Percentiles rank a stretch among this genome's conserved stretches.
These are phyloP conservation scores for Xanthoconium stramineum DNA, from an alignment of 768 basidiomycete genomes.

Conservation along the genomic window DNA sequence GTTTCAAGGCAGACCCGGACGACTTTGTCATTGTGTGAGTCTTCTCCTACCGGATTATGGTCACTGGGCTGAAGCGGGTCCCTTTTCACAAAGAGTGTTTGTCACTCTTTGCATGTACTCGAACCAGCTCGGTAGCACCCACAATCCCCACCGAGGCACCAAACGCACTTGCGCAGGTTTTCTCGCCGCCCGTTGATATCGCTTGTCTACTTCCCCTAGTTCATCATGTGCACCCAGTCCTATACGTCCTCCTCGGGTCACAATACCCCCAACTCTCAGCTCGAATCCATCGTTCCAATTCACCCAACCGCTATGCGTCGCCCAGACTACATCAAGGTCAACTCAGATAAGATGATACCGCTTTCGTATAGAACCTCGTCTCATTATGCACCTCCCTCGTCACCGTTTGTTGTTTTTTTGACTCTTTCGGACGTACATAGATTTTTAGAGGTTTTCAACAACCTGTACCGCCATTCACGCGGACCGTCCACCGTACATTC, in stretches of 20 bases:
- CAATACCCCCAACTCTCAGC: conserved; percentile 67
- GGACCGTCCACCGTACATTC: too few relatives aligned
- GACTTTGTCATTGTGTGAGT: conserved; percentile 18
- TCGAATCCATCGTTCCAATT: conserved; percentile 65
- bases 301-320: conserved; percentile 87
- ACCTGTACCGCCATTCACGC: too few relatives aligned
- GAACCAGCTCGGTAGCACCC: conserved; percentile 86
- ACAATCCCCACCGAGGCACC: conserved; percentile 84
- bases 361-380: too few relatives aligned
- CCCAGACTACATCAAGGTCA: conserved; percentile 70
- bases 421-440: too few relatives aligned
- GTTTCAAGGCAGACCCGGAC: conserved; percentile 5
- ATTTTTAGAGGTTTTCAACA: too few relatives aligned
- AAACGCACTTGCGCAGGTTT: conserved; percentile 79
- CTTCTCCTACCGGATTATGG: neutral
- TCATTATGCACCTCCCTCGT: too few relatives aligned
- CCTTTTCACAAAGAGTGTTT: conserved; percentile 17
- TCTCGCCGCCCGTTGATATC: conserved; percentile 45
- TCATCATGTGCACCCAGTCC: conserved; percentile 49
- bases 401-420: too few relatives aligned
- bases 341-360: conserved; percentile 55
- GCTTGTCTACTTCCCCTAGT: conserved; percentile 26
- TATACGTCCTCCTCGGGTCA: conserved; percentile 57
- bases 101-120: conserved; percentile 84
- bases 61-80: neutral